A percentile compares a stretch with the other conserved stretches of the same genome.
Conservation (phyloP, 345 rosid species). For the Adansonia digitata region DNA sequence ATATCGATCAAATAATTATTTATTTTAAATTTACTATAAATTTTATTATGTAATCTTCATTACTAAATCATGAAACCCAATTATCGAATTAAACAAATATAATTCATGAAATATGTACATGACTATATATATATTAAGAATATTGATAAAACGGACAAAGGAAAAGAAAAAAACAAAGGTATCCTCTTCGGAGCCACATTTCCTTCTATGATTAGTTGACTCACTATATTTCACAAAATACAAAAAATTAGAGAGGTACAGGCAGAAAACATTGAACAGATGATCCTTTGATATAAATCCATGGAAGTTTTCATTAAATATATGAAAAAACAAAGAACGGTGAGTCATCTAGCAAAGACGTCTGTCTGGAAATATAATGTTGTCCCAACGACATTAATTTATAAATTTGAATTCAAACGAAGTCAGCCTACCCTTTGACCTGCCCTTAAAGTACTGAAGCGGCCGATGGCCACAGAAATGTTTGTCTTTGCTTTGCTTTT, state of each 20-base stretch:
- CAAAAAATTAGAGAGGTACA: no score
- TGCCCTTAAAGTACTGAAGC: no score
- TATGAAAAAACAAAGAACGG: not conserved
- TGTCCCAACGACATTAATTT: not conserved
- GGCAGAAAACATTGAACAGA: not conserved
- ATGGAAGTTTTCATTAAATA: conserved; percentile 1
- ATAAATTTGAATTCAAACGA: not conserved
- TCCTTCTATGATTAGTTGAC: conserved; percentile 7
- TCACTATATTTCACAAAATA: conserved; percentile 2
- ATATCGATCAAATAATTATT: no score
- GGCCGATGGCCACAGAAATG: no score
- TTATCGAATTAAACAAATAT: no score
- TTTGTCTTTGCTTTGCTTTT: not conserved
- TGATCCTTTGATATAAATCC: not conserved
- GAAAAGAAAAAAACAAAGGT: conserved; percentile 1
- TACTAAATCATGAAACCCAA: no score
- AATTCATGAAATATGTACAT: no score
- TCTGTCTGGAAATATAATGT: not conserved
- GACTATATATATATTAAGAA: not conserved
- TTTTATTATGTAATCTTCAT: no score
- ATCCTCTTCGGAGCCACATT: conserved; percentile 21
- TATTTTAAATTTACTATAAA: no score
- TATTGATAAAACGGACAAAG: not conserved
- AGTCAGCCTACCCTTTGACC: conserved; percentile 15
- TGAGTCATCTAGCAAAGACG: conserved; percentile 7